Evolutionary conservation across 495 filamentous ascomycete genomes (phyloP).

Genomic region (Sphaerosporella brunnea): DNA sequence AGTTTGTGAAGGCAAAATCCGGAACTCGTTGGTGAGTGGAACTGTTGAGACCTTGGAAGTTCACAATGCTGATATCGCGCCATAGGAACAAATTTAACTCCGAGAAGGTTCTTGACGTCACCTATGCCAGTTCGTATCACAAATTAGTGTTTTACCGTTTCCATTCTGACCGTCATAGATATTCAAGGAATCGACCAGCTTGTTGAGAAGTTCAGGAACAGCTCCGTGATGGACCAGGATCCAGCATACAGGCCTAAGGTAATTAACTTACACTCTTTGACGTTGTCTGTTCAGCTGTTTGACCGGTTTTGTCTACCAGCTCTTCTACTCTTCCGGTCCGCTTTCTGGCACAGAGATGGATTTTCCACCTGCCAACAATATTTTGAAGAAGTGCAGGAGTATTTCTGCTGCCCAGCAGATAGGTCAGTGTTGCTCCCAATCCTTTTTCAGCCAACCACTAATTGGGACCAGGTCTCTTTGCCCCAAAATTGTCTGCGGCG

Average conservation of each 20-base stretch:
- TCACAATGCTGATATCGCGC: conserved; percentile 1
- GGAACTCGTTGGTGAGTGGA: conserved; percentile 49
- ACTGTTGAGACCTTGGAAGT: neutral
- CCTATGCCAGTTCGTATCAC: conserved; percentile 65
- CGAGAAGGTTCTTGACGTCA: conserved; percentile 74
- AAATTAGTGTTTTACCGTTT: neutral
- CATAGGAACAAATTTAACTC: conserved; percentile 60
- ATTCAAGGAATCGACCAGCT: conserved; percentile 83
- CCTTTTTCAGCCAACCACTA: too few species aligned
- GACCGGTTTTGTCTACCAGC: too few species aligned
- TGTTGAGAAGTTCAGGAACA: conserved; percentile 89
- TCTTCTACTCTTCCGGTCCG: conserved; percentile 31
- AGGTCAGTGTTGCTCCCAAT: conserved; percentile 38
- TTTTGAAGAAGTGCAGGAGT: conserved; percentile 66
- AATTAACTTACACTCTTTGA: conserved; percentile 6
- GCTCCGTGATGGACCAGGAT: conserved; percentile 77
- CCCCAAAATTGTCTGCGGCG: conserved; percentile 22
- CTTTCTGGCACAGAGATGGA: conserved; percentile 40
- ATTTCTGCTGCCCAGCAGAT: conserved; percentile 74
- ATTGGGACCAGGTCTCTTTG: conserved; percentile 22
- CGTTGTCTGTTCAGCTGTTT: neutral
- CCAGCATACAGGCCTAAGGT: conserved; percentile 72
- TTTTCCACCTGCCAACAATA: conserved; percentile 65
- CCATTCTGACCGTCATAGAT: too few species aligned
- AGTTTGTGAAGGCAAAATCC: conserved; percentile 58